Percentiles rank a stretch among this genome's conserved stretches.
phyloP scores from a whole-genome alignment of 2,329 filamentous ascomycete genomes.

The Penicillium sp. region DNA sequence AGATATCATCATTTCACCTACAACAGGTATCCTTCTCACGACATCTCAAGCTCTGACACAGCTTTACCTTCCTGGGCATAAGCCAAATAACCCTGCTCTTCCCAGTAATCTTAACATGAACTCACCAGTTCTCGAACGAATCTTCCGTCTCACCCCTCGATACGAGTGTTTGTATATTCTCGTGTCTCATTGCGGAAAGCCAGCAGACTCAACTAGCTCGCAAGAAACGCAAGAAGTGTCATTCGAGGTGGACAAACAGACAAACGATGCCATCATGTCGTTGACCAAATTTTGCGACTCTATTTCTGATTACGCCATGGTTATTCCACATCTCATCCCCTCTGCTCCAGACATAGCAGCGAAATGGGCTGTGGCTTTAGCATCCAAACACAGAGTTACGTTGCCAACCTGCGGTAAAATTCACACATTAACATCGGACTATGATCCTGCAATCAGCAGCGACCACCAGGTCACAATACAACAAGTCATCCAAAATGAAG shows the following conservation, averaged over 20 bases:
- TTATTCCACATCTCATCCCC: not conserved
- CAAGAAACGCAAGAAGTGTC: not conserved
- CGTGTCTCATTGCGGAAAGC: not conserved
- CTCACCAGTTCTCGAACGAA: conserved; percentile 3
- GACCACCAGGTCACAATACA: not conserved
- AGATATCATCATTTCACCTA: conserved; percentile 69
- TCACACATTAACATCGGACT: too few species aligned
- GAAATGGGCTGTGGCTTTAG: too few species aligned
- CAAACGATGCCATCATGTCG: not conserved
- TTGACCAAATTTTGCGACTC: not conserved
- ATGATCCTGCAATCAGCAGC: not conserved
- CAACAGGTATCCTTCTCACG: conserved; percentile 66
- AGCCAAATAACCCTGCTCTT: not conserved
- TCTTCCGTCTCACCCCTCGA: not conserved
- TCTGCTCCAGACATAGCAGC: not conserved
- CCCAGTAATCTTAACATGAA: conserved; percentile 24
- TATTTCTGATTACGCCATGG: not conserved
- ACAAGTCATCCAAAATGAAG: conserved; percentile 50
- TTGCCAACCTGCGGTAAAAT: too few species aligned
- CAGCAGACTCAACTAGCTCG: not conserved
- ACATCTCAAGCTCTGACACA: conserved; percentile 72
- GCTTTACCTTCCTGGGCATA: conserved; percentile 60
- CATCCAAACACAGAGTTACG: too few species aligned
- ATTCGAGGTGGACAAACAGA: not conserved
- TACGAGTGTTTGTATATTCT: conserved; percentile 4